Conservation (phyloP, 257 asterid genomes). For the Coffea canephora region DNA sequence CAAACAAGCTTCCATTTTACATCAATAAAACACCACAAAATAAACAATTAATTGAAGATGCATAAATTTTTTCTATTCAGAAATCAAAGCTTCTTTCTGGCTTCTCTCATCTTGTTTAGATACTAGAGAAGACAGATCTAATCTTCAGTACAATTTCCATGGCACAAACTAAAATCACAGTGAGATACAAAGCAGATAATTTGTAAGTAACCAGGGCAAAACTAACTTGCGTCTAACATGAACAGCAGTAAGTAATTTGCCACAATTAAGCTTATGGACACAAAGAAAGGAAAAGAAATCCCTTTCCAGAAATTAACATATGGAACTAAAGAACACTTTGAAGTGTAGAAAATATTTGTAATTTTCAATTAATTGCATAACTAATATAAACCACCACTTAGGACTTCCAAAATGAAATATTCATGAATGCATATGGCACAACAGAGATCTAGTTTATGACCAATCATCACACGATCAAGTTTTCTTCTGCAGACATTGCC, state of each 20-base stretch:
- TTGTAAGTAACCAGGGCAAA: neutral
- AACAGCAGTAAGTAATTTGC: neutral
- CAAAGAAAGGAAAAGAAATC: neutral
- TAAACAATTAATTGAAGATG: neutral
- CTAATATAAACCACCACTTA: neutral
- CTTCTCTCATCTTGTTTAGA: no score
- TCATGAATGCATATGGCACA: neutral
- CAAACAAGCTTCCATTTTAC: neutral
- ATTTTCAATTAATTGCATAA: neutral
- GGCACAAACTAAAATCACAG: neutral
- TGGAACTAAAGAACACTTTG: neutral
- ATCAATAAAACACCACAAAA: neutral
- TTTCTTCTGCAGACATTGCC: no score
- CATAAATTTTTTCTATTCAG: neutral
- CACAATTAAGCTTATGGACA: neutral
- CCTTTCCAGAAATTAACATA: neutral
- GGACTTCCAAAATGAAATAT: neutral
- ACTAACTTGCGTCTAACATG: neutral
- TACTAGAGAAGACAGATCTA: neutral
- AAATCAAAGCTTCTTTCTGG: neutral
- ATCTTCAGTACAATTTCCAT: neutral
- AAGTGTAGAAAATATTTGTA: no score
- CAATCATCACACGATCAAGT: neutral
- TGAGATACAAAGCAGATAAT: neutral
- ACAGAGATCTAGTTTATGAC: slow-evolving; percentile 2